These are phyloP conservation scores for Mesotaenium endlicherianum DNA, from an alignment of 139 green algal genomes.

Conservation along the genomic window DNA sequence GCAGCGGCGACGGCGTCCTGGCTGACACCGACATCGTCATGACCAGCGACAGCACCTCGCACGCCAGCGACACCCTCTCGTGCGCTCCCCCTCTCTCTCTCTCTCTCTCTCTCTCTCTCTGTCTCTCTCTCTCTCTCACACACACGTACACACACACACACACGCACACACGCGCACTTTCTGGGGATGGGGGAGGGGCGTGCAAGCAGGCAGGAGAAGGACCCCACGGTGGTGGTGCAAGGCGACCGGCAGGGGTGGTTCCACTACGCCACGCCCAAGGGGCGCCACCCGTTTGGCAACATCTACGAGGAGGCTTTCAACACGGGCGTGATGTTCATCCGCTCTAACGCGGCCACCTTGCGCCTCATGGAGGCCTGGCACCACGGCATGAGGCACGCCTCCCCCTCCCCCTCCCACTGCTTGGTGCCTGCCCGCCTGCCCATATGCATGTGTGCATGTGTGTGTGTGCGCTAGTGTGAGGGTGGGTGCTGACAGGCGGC, in stretches of 20 bases:
- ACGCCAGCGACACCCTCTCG: background rate
- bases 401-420: background rate
- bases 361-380: slow-evolving; percentile 27
- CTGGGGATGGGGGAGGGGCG: background rate
- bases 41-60: slow-evolving; percentile 38
- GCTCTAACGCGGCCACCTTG: background rate
- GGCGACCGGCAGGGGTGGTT: slow-evolving; percentile 20
- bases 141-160: too few species aligned
- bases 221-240: slow-evolving; percentile 4
- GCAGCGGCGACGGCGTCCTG: slow-evolving; percentile 21
- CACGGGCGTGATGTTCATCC: slow-evolving; percentile 44
- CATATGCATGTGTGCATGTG: too few species aligned
- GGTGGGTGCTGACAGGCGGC: background rate
- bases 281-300: slow-evolving; percentile 28
- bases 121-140: too few species aligned
- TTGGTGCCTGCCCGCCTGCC: background rate
- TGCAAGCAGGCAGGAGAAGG: background rate
- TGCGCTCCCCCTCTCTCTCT: background rate
- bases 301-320: slow-evolving; percentile 49
- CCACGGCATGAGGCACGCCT: slow-evolving; percentile 18
- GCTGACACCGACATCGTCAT: slow-evolving; percentile 37
- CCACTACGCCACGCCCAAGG: slow-evolving; percentile 5
- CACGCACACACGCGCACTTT: too few species aligned
- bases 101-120: background rate
- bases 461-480: too few species aligned